These are phyloP conservation scores for Verruconis gallopava DNA, from an alignment of 2,329 filamentous ascomycete species.

Conservation along the genomic window DNA sequence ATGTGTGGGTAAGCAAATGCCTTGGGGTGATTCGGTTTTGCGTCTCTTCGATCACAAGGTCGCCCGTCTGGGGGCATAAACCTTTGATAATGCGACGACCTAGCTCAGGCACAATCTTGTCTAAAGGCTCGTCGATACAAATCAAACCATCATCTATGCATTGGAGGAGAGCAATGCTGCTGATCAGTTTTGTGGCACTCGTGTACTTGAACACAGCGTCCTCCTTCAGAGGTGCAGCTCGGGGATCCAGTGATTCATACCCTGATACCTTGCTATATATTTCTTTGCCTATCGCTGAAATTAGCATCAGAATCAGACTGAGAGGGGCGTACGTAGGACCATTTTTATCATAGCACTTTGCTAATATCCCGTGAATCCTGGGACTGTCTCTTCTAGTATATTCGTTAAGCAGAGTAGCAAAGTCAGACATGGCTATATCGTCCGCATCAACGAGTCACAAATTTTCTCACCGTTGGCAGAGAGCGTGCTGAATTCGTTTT, in stretches of 20 bases:
- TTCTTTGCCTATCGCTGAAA: slow-evolving; percentile 2
- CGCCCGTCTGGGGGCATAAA: not conserved
- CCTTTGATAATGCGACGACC: not conserved
- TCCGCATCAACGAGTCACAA: no score
- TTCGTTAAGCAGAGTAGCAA: slow-evolving; percentile 7
- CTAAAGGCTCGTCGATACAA: slow-evolving; percentile 1
- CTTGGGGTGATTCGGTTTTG: slow-evolving; percentile 13
- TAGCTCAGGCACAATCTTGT: slow-evolving; percentile 8
- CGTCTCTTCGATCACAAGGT: not conserved
- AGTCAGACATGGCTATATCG: slow-evolving; percentile 10
- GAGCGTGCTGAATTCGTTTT: no score
- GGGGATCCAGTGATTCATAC: slow-evolving; percentile 1
- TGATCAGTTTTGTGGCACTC: slow-evolving; percentile 7
- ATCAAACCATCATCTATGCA: slow-evolving; percentile 7
- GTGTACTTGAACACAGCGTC: slow-evolving; percentile 11
- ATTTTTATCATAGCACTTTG: slow-evolving; percentile 8
- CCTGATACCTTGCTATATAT: slow-evolving; percentile 8
- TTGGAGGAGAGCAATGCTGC: slow-evolving; percentile 8
- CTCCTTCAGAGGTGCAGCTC: slow-evolving; percentile 1
- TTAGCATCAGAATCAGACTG: not conserved
- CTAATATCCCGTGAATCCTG: slow-evolving; percentile 7
- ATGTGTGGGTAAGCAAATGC: slow-evolving; percentile 37
- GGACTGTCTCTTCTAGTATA: slow-evolving; percentile 4
- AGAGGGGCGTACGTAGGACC: slow-evolving; percentile 1
- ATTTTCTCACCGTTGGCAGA: no score